Conservation (phyloP, 306 rosid genomes). For the Canavalia gladiata region DNA sequence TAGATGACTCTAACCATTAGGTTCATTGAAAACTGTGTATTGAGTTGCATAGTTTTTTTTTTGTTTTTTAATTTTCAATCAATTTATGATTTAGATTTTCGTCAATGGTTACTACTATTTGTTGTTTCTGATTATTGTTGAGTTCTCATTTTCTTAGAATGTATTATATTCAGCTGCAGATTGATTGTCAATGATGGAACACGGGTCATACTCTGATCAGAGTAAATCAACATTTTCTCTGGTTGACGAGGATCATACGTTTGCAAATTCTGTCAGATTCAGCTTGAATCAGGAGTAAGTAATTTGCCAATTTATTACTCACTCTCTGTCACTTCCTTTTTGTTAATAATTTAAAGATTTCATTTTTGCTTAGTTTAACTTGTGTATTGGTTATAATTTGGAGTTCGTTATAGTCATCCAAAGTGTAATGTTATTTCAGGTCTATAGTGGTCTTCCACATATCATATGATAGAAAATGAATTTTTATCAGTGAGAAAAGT, state of each 20-base stretch:
- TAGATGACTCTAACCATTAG: too few species aligned
- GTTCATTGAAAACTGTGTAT: too few species aligned
- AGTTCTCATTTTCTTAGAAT: not conserved
- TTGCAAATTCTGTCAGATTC: slow-evolving; percentile 77
- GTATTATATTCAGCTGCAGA: slow-evolving; percentile 12
- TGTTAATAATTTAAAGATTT: not conserved
- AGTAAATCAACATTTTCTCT: slow-evolving; percentile 76
- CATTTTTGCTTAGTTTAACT: not conserved
- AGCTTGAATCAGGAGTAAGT: slow-evolving; percentile 86
- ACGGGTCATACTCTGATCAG: slow-evolving; percentile 64
- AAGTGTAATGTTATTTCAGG: not conserved
- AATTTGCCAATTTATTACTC: not conserved
- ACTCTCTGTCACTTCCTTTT: not conserved
- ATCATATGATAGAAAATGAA: not conserved
- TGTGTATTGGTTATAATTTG: not conserved
- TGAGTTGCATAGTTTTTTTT: too few species aligned
- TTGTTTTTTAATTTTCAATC: not conserved
- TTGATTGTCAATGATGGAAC: slow-evolving; percentile 60
- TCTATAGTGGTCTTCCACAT: not conserved
- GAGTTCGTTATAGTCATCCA: not conserved
- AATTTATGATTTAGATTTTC: not conserved
- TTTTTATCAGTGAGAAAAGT: not conserved
- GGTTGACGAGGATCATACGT: slow-evolving; percentile 78
- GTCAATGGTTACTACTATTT: not conserved
- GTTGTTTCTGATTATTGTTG: not conserved